A percentile compares a stretch with the other conserved stretches of the same genome.
Evolutionary conservation across 257 asterid species (phyloP).

Genomic region (Nicotiana undulata): DNA sequence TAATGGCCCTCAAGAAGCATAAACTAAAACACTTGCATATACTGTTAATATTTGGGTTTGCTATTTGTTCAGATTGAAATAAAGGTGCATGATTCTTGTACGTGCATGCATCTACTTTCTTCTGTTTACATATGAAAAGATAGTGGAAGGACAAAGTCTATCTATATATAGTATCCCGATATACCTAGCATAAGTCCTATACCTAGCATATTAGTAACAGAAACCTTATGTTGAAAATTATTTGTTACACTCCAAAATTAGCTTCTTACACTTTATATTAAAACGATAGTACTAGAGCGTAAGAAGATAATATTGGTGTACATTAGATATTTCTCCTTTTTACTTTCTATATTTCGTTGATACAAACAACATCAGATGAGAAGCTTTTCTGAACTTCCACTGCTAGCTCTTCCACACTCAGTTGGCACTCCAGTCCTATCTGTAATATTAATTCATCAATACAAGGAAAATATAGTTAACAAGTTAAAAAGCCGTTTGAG

Average conservation of each 20-base stretch:
- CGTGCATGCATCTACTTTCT: not conserved
- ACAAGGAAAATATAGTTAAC: not conserved
- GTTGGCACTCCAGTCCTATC: conserved; percentile 90
- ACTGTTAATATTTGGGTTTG: not conserved
- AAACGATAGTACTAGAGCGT: not conserved
- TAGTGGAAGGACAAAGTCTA: not conserved
- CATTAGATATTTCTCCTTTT: not conserved
- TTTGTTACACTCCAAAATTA: not conserved
- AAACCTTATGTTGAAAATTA: not conserved
- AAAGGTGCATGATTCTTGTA: not conserved
- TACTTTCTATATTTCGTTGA: conserved; percentile 11
- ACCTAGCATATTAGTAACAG: not conserved
- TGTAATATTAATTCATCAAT: conserved; percentile 11
- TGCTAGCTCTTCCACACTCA: conserved; percentile 89
- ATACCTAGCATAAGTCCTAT: not conserved
- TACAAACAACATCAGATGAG: conserved; percentile 23
- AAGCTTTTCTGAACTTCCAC: conserved; percentile 79
- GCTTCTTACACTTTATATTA: not conserved
- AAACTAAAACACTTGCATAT: not conserved
- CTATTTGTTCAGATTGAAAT: not conserved
- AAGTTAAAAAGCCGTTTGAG: not conserved
- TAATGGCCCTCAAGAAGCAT: not conserved
- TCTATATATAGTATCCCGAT: not conserved
- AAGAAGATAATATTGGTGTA: not conserved
- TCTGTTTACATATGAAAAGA: not conserved